Conservation (phyloP, 2,329 filamentous ascomycete genomes). For the Bipolaris cookei region DNA sequence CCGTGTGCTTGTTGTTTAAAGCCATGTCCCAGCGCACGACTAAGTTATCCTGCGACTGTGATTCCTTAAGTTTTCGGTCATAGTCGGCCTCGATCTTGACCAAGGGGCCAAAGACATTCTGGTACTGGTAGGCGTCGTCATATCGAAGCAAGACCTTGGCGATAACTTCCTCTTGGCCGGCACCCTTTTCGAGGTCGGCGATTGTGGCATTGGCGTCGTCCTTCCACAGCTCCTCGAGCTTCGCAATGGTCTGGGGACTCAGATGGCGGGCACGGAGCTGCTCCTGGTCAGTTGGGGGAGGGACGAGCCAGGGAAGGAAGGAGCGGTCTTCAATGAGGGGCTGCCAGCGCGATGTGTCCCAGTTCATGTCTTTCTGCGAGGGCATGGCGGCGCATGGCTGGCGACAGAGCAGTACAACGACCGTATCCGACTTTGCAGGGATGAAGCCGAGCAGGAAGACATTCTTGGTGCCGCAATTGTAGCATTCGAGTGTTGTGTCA, state of each 20-base stretch:
- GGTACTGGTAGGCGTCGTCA: constrained; percentile 97
- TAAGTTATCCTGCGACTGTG: constrained; percentile 94
- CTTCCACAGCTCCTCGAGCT: constrained; percentile 98
- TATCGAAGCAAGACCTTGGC: constrained; percentile 91
- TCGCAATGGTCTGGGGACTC: constrained; percentile 92
- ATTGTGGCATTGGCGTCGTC: constrained; percentile 89
- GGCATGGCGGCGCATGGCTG: constrained; percentile 94
- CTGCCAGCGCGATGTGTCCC: constrained; percentile 98
- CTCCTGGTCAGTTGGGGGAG: constrained; percentile 87
- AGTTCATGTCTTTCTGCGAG: constrained; percentile 99
- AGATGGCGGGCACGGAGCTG: constrained; percentile 93
- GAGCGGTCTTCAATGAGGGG: constrained; percentile 96
- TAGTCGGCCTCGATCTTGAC: constrained; percentile 99
- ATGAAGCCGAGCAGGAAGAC: constrained; percentile 98
- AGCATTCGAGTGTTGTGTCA: constrained; percentile 96
- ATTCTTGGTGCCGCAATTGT: constrained; percentile 99
- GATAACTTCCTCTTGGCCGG: constrained; percentile 92
- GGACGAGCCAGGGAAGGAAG: constrained; percentile 92
- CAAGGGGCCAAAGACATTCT: constrained; percentile 96
- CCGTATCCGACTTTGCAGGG: constrained; percentile 96
- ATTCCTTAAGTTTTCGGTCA: constrained; percentile 97
- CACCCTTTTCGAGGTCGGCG: constrained; percentile 87
- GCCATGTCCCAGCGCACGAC: constrained; percentile 94
- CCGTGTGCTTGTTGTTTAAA: constrained; percentile 95
- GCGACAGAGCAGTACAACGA: constrained; percentile 94